These are phyloP conservation scores for Bromus sterilis DNA, from an alignment of 176 grass and related monocot genomes.

Conservation along the genomic window DNA sequence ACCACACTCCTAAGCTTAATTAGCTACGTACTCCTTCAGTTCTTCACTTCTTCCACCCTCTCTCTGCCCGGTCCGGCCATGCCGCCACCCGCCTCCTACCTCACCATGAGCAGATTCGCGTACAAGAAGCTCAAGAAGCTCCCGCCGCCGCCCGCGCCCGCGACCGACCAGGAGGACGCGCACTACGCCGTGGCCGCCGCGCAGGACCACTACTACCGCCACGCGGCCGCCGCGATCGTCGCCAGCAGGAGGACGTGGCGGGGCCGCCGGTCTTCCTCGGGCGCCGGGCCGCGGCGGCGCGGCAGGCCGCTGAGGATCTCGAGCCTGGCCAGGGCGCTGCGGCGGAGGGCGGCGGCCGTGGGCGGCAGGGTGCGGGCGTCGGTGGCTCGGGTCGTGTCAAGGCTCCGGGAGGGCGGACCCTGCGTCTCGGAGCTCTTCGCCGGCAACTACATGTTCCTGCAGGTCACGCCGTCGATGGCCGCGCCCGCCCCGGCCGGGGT, in stretches of 20 bases:
- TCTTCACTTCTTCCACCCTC: background rate
- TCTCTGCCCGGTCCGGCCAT: background rate
- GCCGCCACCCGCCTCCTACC: background rate
- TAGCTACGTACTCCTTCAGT: background rate
- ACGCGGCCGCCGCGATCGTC: background rate
- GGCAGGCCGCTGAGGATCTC: conserved; percentile 35
- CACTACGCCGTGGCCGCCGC: background rate
- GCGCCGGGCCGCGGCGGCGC: background rate
- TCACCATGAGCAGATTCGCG: conserved; percentile 24
- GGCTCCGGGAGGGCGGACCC: conserved; percentile 66
- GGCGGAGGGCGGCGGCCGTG: conserved; percentile 40
- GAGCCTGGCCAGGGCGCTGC: conserved; percentile 34
- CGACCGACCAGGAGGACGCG: background rate
- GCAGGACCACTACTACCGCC: background rate
- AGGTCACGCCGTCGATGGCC: conserved; percentile 58
- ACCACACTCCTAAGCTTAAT: background rate
- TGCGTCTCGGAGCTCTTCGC: conserved; percentile 74
- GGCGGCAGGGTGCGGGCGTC: conserved; percentile 30
- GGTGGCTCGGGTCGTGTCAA: conserved; percentile 45
- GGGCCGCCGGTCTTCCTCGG: background rate
- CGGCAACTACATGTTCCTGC: conserved; percentile 96
- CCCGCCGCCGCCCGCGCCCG: background rate
- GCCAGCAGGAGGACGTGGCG: background rate
- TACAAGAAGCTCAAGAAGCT: conserved; percentile 51
- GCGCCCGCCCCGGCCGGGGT: background rate